Evolutionary conservation across 106 monocot genomes (phyloP), one percentile per base, ranked within the genome.

Genomic region (Acorus gramineus): DNA sequence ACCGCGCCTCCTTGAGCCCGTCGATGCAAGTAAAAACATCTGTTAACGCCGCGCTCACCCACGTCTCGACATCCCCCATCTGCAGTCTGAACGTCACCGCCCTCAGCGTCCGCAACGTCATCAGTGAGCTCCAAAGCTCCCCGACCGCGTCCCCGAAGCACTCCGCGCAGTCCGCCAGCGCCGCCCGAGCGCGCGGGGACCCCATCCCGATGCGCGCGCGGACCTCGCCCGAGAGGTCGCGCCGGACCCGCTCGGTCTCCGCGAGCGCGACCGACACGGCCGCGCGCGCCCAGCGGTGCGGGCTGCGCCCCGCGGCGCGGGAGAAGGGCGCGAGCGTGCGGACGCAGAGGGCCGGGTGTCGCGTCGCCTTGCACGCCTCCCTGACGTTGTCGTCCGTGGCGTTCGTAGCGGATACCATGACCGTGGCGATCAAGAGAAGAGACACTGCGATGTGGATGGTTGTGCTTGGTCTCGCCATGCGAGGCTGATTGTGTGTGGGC

Each of bases 11-110:
- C 14, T 8, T 42, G n/a, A 66, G 49, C 7, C 59, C 66, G 6
- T 66, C 73, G 6, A 52, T 4, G 48, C 73, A 73, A 5, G 73
- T 73, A 44, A 65, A n/a, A 50, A 58, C 53, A 45, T 73, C 46
- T n/a, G 73, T 73, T 5, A 73, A 65, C 42, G 65, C 73, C 2
- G 73, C 46, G 52, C 73, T 73, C 2, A 73, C 58, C 73, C 73
- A 73, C 49, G 73, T 73, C 73, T 65, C 50, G 43, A 73, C 65
- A 50, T 73, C 49, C 4, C 45, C 42, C 65, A 73, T 59, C 73
- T 66, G 73, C 50, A 0, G 8, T 12, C 8, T 64, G 59, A 73
- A 73, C 3, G 46, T 58, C 3, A 11, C 2, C 11, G 4, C 50
- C 52, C 52, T 43, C 11, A 64, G 72, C n/a, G 44, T 47, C 50